Conservation (phyloP, 495 filamentous ascomycete species). For the Penicillium cosmopolitanum region DNA sequence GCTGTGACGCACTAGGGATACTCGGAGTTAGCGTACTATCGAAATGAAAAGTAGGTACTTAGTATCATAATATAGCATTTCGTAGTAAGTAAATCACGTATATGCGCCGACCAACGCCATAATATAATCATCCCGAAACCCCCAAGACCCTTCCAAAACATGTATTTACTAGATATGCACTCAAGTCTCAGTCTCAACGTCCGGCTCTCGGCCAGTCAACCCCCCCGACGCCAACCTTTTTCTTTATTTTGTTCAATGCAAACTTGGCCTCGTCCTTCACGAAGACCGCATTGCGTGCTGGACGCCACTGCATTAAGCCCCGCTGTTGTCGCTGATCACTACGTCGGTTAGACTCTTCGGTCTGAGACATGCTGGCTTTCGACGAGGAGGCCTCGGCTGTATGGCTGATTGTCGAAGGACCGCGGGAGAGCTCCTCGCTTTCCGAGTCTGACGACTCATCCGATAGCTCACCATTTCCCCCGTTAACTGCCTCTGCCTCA, state of each 20-base stretch:
- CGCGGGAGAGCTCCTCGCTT: conserved; percentile 15
- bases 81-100: not conserved
- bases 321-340: conserved; percentile 56
- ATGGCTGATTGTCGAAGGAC: conserved; percentile 25
- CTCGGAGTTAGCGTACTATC: too few relatives aligned
- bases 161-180: not conserved
- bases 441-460: conserved; percentile 22
- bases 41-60: not conserved
- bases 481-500: conserved; percentile 3
- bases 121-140: not conserved
- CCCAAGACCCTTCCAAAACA: not conserved
- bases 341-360: conserved; percentile 44
- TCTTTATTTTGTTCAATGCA: conserved; percentile 49
- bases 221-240: conserved; percentile 50
- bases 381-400: conserved; percentile 18
- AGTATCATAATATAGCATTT: not conserved
- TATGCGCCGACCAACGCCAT: not conserved
- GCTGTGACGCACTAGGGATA: too few relatives aligned
- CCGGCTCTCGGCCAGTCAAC: conserved; percentile 53
- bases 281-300: conserved; percentile 55
- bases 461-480: conserved; percentile 15
- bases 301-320: conserved; percentile 59
- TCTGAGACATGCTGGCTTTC: conserved; percentile 20
- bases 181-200: conserved; percentile 57
- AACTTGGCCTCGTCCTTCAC: conserved; percentile 56